Percentiles rank a stretch among this genome's conserved stretches.
Evolutionary conservation across 768 basidiomycete species (phyloP).

Genomic region (Boletus barrowsii): DNA sequence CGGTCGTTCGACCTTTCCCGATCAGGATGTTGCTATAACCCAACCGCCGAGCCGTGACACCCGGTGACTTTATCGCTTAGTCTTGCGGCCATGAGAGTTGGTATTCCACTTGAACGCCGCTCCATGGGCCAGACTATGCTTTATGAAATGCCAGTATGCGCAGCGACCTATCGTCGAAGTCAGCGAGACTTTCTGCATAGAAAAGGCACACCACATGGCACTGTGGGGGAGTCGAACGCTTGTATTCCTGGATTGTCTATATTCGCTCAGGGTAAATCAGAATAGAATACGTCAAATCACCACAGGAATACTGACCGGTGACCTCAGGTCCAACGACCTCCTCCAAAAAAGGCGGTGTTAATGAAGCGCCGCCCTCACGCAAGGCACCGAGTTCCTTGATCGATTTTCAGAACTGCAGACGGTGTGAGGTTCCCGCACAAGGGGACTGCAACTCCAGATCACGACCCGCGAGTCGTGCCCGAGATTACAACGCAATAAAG

Average conservation of each 20-base stretch:
- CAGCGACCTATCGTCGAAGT: slow-evolving; percentile 24
- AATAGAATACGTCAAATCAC: slow-evolving; percentile 27
- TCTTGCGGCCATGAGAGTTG: not conserved
- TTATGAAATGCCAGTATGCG: slow-evolving; percentile 10
- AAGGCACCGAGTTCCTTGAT: slow-evolving; percentile 30
- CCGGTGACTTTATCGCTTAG: slow-evolving; percentile 21
- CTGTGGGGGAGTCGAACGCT: slow-evolving; percentile 8
- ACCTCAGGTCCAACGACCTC: not conserved
- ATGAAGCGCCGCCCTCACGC: slow-evolving; percentile 14
- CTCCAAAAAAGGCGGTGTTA: slow-evolving; percentile 7
- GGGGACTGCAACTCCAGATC: slow-evolving; percentile 24
- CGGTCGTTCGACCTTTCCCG: slow-evolving; percentile 19
- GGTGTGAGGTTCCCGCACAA: slow-evolving; percentile 13
- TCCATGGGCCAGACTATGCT: not conserved
- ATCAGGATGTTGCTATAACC: slow-evolving; percentile 16
- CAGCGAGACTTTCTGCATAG: slow-evolving; percentile 3
- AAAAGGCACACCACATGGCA: slow-evolving; percentile 24
- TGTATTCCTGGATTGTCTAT: slow-evolving; percentile 19
- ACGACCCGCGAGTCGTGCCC: slow-evolving; percentile 14
- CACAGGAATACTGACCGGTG: slow-evolving; percentile 20
- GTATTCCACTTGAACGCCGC: slow-evolving; percentile 7
- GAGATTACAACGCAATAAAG: slow-evolving; percentile 22
- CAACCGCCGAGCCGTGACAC: slow-evolving; percentile 24
- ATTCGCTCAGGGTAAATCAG: slow-evolving; percentile 24
- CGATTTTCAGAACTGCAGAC: slow-evolving; percentile 21